A percentile compares a stretch with the other conserved stretches of the same genome.
These are phyloP conservation scores for Globisporangium middletonii DNA, from an alignment of 352 stramenopile genomes.

Conservation along the genomic window DNA sequence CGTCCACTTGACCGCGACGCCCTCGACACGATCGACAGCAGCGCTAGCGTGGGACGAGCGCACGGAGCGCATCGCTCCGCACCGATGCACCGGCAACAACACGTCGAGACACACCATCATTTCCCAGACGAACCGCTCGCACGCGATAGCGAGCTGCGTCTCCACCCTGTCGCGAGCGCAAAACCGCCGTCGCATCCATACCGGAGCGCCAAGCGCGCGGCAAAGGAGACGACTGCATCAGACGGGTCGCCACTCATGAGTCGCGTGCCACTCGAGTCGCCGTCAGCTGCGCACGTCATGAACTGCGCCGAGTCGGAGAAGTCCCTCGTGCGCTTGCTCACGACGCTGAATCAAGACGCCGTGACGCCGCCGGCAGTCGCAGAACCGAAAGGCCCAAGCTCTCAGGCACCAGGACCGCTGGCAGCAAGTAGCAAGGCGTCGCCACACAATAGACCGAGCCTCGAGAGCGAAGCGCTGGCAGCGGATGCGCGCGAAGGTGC, in stretches of 20 bases:
- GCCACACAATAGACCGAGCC: background rate
- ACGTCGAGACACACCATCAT: no score
- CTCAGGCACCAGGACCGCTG: background rate
- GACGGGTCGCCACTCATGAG: background rate
- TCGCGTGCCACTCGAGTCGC: slow-evolving; percentile 22
- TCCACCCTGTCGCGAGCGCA: slow-evolving; percentile 1
- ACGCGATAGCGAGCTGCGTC: background rate
- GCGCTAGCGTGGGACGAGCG: background rate
- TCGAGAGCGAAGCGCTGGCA: background rate
- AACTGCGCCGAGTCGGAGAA: slow-evolving; percentile 69
- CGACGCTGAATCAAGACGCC: slow-evolving; percentile 46
- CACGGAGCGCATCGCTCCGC: no score
- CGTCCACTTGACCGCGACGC: slow-evolving; percentile 4
- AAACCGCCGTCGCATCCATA: slow-evolving; percentile 10
- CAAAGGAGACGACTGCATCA: slow-evolving; percentile 27
- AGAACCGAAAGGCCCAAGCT: slow-evolving; percentile 6
- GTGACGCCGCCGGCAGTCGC: slow-evolving; percentile 4
- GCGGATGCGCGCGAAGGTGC: background rate
- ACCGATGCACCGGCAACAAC: no score
- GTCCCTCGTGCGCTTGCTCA: slow-evolving; percentile 55
- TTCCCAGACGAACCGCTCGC: background rate
- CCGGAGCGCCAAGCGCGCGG: slow-evolving; percentile 32
- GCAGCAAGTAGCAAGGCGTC: background rate
- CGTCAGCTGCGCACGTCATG: slow-evolving; percentile 45
- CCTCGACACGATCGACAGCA: background rate